Evolutionary conservation across 768 basidiomycete genomes (phyloP).

Genomic region (Chalciporus pseudorubinellus): DNA sequence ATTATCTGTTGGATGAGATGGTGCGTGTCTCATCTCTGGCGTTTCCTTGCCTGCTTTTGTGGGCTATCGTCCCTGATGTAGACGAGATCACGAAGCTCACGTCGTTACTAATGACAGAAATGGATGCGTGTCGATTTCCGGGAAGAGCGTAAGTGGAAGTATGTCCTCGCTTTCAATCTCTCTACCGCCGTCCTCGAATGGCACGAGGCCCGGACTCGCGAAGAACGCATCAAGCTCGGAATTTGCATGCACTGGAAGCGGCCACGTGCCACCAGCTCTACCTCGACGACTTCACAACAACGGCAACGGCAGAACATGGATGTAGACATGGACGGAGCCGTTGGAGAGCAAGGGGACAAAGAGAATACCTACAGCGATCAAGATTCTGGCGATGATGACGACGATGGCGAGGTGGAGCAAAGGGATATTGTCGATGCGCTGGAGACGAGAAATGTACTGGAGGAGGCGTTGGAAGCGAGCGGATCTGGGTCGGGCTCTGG

Average conservation of each 20-base stretch:
- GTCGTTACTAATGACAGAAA: conserved; percentile 51
- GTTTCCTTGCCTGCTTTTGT: neutral
- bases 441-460: conserved; percentile 51
- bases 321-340: conserved; percentile 26
- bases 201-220: conserved; percentile 69
- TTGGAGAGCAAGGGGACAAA: conserved; percentile 21
- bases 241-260: conserved; percentile 67
- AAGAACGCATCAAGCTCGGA: conserved; percentile 62
- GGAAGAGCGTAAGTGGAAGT: conserved; percentile 93
- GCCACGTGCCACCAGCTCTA: conserved; percentile 33
- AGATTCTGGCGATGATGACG: conserved; percentile 57
- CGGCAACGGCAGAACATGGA: conserved; percentile 31
- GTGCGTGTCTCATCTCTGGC: conserved; percentile 40
- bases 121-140: conserved; percentile 97
- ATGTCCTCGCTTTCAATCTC: conserved; percentile 77
- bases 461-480: conserved; percentile 53
- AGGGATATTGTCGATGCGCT: conserved; percentile 58
- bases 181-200: conserved; percentile 84
- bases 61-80: neutral
- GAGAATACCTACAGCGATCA: conserved; percentile 27
- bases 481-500: conserved; percentile 28
- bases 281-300: conserved; percentile 17
- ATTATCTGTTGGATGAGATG: conserved; percentile 96
- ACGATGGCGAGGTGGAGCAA: conserved; percentile 55
- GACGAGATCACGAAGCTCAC: conserved; percentile 8